A percentile compares a stretch with the other conserved stretches of the same genome.
phyloP scores from a whole-genome alignment of 306 rosid genomes.

The Corylus heterophylla region DNA sequence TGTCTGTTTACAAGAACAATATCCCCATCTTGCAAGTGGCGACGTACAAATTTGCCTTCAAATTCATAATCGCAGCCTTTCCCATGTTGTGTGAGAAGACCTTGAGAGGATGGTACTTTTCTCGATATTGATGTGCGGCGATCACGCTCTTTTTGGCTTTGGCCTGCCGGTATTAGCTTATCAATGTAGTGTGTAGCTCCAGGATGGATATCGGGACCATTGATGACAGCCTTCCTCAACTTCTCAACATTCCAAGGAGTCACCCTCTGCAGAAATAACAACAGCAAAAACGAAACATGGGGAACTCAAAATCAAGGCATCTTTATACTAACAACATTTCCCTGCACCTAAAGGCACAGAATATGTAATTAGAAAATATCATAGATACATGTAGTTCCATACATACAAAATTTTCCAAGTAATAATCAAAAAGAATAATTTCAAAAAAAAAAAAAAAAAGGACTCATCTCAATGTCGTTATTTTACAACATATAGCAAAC shows the following conservation, averaged over 20 bases:
- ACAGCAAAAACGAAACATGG: constrained; percentile 14
- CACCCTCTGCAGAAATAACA: constrained; percentile 65
- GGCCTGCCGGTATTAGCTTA: constrained; percentile 42
- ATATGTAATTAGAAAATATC: not conserved
- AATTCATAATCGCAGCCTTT: constrained; percentile 55
- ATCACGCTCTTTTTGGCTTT: constrained; percentile 1
- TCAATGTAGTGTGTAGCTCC: constrained; percentile 88
- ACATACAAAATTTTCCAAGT: not conserved
- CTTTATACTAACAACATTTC: not conserved
- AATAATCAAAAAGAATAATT: not conserved
- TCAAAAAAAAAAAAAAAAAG: too few species aligned
- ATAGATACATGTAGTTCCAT: not conserved
- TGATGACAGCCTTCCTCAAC: constrained; percentile 67
- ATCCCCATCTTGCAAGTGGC: constrained; percentile 95
- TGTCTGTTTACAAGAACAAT: constrained; percentile 94
- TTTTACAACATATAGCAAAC: too few species aligned
- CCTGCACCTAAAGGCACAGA: not conserved
- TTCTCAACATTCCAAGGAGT: constrained; percentile 80
- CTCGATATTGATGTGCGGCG: constrained; percentile 53
- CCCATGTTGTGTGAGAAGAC: constrained; percentile 63
- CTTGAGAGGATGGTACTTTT: constrained; percentile 75
- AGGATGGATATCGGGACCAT: constrained; percentile 83
- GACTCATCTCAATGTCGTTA: too few species aligned
- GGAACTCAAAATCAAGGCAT: not conserved
- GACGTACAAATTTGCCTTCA: constrained; percentile 85